Percentiles rank a stretch among this genome's conserved stretches.
phyloP scores from a whole-genome alignment of 1,284 basidiomycete species.

The Bondarzewia mesenterica region DNA sequence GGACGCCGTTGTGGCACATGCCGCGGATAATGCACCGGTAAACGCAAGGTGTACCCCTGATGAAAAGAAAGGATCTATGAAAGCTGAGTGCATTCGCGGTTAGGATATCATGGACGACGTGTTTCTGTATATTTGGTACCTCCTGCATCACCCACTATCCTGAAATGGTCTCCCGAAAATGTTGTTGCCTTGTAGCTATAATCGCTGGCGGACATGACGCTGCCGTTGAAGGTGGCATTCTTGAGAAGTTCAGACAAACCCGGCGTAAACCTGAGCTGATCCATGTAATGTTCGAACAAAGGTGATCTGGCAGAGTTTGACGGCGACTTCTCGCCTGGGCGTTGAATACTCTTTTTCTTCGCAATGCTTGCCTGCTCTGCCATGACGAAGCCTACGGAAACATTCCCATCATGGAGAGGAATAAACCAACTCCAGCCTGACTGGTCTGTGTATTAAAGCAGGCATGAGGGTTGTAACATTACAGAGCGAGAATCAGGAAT shows the following conservation, averaged over 20 bases:
- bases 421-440: slow-evolving; percentile 44
- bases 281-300: slow-evolving; percentile 25
- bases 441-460: slow-evolving; percentile 24
- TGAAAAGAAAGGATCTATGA: slow-evolving; percentile 25
- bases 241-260: slow-evolving; percentile 26
- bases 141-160: slow-evolving; percentile 39
- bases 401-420: slow-evolving; percentile 37
- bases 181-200: slow-evolving; percentile 34
- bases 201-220: slow-evolving; percentile 25
- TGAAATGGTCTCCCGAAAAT: slow-evolving; percentile 32
- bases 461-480: neutral
- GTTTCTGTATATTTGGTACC: slow-evolving; percentile 17
- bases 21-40: slow-evolving; percentile 32
- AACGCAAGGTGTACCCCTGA: slow-evolving; percentile 42
- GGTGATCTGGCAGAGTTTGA: neutral
- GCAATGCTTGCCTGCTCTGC: slow-evolving; percentile 25
- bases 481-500: neutral
- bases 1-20: slow-evolving; percentile 33
- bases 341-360: slow-evolving; percentile 21
- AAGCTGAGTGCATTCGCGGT: slow-evolving; percentile 11
- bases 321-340: neutral
- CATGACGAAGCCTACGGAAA: slow-evolving; percentile 43
- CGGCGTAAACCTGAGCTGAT: slow-evolving; percentile 30
- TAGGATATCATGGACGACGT: neutral
- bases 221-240: slow-evolving; percentile 15